These are phyloP conservation scores for Rhypophila decipiens DNA, from an alignment of 495 filamentous ascomycete genomes.

Conservation along the genomic window DNA sequence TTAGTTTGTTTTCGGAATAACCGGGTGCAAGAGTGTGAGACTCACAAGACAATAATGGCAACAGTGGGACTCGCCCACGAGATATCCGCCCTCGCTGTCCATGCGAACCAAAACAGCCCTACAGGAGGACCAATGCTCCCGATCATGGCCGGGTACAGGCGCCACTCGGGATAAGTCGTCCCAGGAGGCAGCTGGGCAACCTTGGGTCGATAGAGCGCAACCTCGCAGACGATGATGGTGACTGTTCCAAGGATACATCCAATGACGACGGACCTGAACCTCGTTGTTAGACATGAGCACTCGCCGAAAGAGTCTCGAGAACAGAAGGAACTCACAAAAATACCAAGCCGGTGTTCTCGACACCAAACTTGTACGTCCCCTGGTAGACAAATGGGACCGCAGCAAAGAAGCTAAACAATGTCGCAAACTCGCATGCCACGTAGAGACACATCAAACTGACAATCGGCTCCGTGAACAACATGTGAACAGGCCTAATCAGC, in stretches of 20 bases:
- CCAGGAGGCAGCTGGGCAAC: slow-evolving; percentile 22
- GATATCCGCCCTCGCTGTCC: slow-evolving; percentile 35
- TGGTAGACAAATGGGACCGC: slow-evolving; percentile 52
- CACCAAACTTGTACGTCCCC: slow-evolving; percentile 42
- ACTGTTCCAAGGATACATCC: slow-evolving; percentile 48
- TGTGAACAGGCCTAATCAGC: slow-evolving; percentile 53
- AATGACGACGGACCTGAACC: slow-evolving; percentile 34
- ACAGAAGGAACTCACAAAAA: slow-evolving; percentile 41
- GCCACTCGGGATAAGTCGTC: slow-evolving; percentile 44
- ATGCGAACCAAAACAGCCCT: slow-evolving; percentile 45
- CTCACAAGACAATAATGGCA: slow-evolving; percentile 51
- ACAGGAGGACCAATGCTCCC: slow-evolving; percentile 51
- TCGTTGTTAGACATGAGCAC: not conserved
- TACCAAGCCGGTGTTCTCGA: slow-evolving; percentile 48
- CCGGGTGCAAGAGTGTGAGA: not conserved
- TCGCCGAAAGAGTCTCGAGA: not conserved
- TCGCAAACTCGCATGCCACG: slow-evolving; percentile 54
- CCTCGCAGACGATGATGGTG: slow-evolving; percentile 42
- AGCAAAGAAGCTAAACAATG: slow-evolving; percentile 62
- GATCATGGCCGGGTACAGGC: slow-evolving; percentile 55
- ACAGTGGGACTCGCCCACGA: slow-evolving; percentile 38
- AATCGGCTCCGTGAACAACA: slow-evolving; percentile 62
- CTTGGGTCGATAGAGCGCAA: slow-evolving; percentile 30
- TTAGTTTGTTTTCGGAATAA: no score
- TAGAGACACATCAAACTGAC: slow-evolving; percentile 57